Conservation (phyloP, 352 stramenopile species). For the Stramenopiles sp. region DNA sequence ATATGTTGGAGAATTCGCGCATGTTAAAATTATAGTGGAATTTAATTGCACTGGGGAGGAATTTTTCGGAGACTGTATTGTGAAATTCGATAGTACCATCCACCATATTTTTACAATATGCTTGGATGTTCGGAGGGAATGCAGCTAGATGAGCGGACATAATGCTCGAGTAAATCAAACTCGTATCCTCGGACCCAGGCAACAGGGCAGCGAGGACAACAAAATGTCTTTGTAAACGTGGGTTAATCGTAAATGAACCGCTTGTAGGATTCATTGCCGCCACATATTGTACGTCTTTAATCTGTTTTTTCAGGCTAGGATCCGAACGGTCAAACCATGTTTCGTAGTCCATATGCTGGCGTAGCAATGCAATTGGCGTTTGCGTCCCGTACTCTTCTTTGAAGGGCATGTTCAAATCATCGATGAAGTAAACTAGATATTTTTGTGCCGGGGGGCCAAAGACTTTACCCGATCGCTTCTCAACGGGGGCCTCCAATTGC, state of each 20-base stretch:
- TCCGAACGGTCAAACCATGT: conserved; percentile 83
- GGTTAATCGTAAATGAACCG: conserved; percentile 76
- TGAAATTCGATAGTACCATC: conserved; percentile 69
- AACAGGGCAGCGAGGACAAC: conserved; percentile 83
- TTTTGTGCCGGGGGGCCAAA: conserved; percentile 71
- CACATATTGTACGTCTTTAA: conserved; percentile 76
- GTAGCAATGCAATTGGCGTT: conserved; percentile 70
- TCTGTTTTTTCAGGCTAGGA: conserved; percentile 63
- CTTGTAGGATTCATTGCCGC: conserved; percentile 85
- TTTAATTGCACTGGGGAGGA: conserved; percentile 86
- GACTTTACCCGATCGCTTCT: conserved; percentile 81
- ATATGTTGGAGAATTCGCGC: conserved; percentile 83
- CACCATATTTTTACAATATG: conserved; percentile 44
- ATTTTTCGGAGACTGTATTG: conserved; percentile 68
- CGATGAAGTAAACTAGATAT: conserved; percentile 86
- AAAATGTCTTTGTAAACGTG: conserved; percentile 80
- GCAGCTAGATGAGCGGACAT: conserved; percentile 68
- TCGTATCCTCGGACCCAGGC: conserved; percentile 43
- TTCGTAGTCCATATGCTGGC: conserved; percentile 85
- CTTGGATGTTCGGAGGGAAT: conserved; percentile 66
- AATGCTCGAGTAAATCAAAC: conserved; percentile 81
- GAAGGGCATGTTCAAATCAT: conserved; percentile 85
- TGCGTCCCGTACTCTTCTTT: conserved; percentile 87
- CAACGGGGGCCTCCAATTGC: conserved; percentile 68
- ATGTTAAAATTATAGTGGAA: conserved; percentile 97